Conservation (phyloP, 2,329 filamentous ascomycete species). For the Colletotrichum shisoi region DNA sequence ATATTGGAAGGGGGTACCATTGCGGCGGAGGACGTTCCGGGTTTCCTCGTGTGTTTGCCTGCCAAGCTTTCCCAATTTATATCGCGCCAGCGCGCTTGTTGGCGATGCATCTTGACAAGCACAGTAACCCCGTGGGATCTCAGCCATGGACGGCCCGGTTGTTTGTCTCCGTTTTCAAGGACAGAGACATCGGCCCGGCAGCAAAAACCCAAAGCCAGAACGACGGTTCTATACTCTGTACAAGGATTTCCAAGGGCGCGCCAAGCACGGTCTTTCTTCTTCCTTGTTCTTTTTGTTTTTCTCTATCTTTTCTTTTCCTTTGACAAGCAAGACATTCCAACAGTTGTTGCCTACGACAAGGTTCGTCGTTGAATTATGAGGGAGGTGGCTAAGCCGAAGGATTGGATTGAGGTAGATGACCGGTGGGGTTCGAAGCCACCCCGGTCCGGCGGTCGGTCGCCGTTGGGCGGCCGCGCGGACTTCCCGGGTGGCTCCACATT, state of each 20-base stretch:
- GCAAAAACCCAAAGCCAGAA: not conserved
- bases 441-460: not conserved
- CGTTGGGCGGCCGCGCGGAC: constrained; percentile 1
- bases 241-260: too few species aligned
- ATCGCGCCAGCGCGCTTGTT: not conserved
- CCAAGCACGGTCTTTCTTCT: too few species aligned
- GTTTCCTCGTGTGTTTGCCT: constrained; percentile 17
- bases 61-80: constrained; percentile 27
- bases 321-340: too few species aligned
- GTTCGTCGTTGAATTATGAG: constrained; percentile 10
- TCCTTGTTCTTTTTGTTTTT: too few species aligned
- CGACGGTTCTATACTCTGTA: not conserved
- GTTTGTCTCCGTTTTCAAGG: too few species aligned
- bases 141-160: not conserved
- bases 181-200: not conserved
- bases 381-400: constrained; percentile 14
- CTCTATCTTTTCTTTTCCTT: too few species aligned
- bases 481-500: not conserved
- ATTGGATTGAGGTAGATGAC: constrained; percentile 20
- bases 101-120: not conserved
- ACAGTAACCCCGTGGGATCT: not conserved
- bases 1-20: constrained; percentile 6
- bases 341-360: not conserved
- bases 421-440: not conserved
- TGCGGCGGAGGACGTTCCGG: constrained; percentile 30